Percentiles rank a stretch among this genome's conserved stretches.
Evolutionary conservation across 2,329 filamentous ascomycete genomes (phyloP).

Genomic region (Alternaria brassicicola): DNA sequence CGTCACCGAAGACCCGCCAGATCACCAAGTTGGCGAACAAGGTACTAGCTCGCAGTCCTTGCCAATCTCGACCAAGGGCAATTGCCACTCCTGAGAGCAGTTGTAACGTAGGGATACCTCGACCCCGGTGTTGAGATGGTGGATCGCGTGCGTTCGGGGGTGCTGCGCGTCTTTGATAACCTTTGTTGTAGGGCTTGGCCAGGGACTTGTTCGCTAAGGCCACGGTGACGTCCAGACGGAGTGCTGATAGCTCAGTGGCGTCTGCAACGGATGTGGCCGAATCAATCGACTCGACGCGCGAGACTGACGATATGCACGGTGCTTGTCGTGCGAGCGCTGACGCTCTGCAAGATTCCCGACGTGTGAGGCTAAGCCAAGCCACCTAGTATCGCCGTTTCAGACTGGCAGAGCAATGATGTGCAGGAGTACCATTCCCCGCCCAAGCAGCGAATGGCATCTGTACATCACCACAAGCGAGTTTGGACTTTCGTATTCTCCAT

Average conservation of each 20-base stretch:
- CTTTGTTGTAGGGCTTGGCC: constrained; percentile 36
- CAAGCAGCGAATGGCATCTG: constrained; percentile 2
- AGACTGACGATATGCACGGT: constrained; percentile 22
- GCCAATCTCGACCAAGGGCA: constrained; percentile 3
- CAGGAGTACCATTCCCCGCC: constrained; percentile 21
- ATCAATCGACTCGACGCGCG: constrained; percentile 31
- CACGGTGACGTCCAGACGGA: constrained; percentile 38
- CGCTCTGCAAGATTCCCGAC: constrained; percentile 25
- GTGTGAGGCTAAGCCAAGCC: constrained; percentile 28
- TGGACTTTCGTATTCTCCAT: neutral
- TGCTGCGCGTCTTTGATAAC: constrained; percentile 29
- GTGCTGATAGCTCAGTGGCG: constrained; percentile 32
- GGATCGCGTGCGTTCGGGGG: constrained; percentile 16
- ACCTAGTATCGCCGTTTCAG: constrained; percentile 38
- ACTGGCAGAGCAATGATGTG: constrained; percentile 29
- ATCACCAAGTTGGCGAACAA: constrained; percentile 29
- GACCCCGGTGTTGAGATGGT: constrained; percentile 12
- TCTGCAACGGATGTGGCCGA: constrained; percentile 25
- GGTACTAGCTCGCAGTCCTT: constrained; percentile 18
- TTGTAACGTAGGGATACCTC: constrained; percentile 6
- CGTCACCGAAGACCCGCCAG: constrained; percentile 43
- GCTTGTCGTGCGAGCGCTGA: constrained; percentile 17
- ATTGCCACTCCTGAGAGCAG: constrained; percentile 23
- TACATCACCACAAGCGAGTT: neutral
- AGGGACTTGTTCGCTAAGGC: constrained; percentile 43